phyloP scores from a whole-genome alignment of 495 filamentous ascomycete genomes.

The Trichoderma asperelloides region DNA sequence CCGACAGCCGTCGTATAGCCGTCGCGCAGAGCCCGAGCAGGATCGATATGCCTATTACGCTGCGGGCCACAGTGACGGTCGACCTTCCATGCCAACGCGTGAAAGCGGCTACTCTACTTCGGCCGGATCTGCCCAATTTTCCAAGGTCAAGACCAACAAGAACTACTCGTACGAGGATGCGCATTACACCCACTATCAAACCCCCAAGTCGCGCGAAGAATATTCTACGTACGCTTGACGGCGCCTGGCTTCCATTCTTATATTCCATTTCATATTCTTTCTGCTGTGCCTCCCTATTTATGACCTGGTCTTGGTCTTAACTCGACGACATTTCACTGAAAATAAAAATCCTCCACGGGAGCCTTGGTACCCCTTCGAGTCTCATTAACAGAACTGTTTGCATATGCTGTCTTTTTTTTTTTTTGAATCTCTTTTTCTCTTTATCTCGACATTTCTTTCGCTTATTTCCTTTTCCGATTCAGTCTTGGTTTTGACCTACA shows the following conservation, averaged over 20 bases:
- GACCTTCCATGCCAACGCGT: background rate
- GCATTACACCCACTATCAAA: conserved; percentile 14
- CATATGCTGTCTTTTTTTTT: background rate
- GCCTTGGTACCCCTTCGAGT: background rate
- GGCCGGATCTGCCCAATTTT: conserved; percentile 10
- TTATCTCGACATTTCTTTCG: background rate
- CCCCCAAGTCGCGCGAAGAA: conserved; percentile 13
- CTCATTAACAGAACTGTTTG: background rate
- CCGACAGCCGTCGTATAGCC: background rate
- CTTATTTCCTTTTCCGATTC: background rate
- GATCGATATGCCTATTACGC: background rate
- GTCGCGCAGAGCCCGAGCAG: background rate
- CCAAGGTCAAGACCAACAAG: conserved; percentile 16
- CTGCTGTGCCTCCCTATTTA: background rate
- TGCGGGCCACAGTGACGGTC: background rate
- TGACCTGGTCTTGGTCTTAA: background rate
- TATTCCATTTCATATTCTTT: background rate
- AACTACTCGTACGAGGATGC: conserved; percentile 15
- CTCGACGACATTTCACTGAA: background rate
- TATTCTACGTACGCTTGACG: conserved; percentile 9
- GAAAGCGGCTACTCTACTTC: conserved; percentile 1
- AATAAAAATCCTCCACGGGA: background rate
- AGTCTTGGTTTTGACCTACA: background rate
- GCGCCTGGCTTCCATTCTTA: background rate
- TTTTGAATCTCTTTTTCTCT: background rate